Percentiles rank a stretch among this genome's conserved stretches.
phyloP scores from a whole-genome alignment of 495 filamentous ascomycete species.

The Coniosporium apollinis region DNA sequence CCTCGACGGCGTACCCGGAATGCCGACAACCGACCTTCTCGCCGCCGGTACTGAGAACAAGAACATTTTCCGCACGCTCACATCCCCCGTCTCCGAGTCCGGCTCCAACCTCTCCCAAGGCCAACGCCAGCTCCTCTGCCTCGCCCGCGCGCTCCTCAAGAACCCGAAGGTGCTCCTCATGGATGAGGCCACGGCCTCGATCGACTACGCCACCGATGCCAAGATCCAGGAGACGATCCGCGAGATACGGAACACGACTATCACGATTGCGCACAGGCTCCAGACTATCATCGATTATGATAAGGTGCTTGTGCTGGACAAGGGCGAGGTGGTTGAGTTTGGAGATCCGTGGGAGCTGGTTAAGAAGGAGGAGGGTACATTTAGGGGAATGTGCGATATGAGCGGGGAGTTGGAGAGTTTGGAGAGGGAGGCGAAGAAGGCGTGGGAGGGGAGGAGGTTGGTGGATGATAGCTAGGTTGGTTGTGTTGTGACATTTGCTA shows the following conservation, averaged over 20 bases:
- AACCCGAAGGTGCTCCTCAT: constrained; percentile 84
- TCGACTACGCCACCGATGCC: constrained; percentile 88
- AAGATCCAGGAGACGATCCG: constrained; percentile 95
- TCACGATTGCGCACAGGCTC: constrained; percentile 94
- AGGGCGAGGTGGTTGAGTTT: constrained; percentile 73
- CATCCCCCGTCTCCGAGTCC: constrained; percentile 72
- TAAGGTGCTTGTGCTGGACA: constrained; percentile 92
- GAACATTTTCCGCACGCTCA: constrained; percentile 84
- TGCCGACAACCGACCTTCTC: constrained; percentile 13
- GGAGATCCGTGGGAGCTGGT: constrained; percentile 74
- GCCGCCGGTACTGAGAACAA: constrained; percentile 46
- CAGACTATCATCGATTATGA: constrained; percentile 97
- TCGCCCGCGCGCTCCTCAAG: constrained; percentile 87
- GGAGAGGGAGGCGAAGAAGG: constrained; percentile 58
- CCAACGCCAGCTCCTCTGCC: constrained; percentile 86
- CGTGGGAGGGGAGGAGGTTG: constrained; percentile 37
- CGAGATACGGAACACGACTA: constrained; percentile 70
- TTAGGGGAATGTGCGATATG: constrained; percentile 88
- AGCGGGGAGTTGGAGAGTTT: constrained; percentile 72
- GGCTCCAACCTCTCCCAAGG: constrained; percentile 95
- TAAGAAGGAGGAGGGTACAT: constrained; percentile 38
- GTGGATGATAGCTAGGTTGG: constrained; percentile 27
- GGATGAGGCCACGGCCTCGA: constrained; percentile 97
- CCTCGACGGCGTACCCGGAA: background rate
- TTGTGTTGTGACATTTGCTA: no score